These are phyloP conservation scores for Nephelium lappaceum DNA, from an alignment of 345 rosid genomes.

Conservation along the genomic window DNA sequence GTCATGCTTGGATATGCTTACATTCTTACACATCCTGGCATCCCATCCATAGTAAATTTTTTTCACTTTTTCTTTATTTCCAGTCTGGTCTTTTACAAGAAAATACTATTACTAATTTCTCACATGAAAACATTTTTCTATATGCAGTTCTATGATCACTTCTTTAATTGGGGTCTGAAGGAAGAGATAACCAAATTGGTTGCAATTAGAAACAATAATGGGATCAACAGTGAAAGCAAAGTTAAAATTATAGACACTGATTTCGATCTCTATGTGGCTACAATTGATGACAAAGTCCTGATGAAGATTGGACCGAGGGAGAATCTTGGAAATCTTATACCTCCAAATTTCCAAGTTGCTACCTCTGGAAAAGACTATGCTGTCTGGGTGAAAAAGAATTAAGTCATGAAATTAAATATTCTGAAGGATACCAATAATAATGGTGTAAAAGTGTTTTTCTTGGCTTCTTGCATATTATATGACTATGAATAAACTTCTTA, in stretches of 20 bases:
- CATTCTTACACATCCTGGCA: constrained; percentile 87
- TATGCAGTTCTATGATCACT: constrained; percentile 81
- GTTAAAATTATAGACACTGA: constrained; percentile 63
- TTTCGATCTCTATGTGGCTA: constrained; percentile 66
- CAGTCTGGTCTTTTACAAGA: neutral
- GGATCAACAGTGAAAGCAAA: constrained; percentile 50
- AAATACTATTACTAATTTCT: neutral
- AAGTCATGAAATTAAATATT: neutral
- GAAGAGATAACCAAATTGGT: constrained; percentile 53
- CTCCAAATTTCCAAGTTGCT: constrained; percentile 60
- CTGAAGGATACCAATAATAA: neutral
- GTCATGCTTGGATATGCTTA: constrained; percentile 89
- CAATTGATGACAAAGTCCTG: constrained; percentile 61
- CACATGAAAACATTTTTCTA: neutral
- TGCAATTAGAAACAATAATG: constrained; percentile 44
- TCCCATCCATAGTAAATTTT: constrained; percentile 62
- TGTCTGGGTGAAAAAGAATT: constrained; percentile 54
- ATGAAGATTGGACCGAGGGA: constrained; percentile 79
- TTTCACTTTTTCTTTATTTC: neutral
- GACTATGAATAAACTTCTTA: neutral
- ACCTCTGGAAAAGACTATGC: constrained; percentile 54
- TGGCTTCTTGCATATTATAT: too few relatives aligned
- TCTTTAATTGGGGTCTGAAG: constrained; percentile 68
- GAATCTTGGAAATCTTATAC: constrained; percentile 72
- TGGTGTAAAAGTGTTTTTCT: too few relatives aligned